Conservation (phyloP, 129 eudicot genomes). For the Rutidosis leptorrhynchoides region DNA sequence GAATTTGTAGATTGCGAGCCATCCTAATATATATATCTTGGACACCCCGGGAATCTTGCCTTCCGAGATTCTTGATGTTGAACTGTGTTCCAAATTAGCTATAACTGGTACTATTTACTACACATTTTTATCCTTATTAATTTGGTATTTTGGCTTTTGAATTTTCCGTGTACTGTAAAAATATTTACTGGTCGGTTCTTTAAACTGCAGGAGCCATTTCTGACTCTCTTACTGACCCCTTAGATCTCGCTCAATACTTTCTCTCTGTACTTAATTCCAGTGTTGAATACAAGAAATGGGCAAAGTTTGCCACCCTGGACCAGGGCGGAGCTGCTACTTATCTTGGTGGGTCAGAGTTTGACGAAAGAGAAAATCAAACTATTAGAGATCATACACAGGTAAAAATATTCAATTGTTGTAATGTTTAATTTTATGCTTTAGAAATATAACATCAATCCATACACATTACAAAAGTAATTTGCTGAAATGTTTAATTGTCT, state of each 20-base stretch:
- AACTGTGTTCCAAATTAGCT: conserved; percentile 69
- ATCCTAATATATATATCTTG: conserved; percentile 72
- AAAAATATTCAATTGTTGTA: neutral
- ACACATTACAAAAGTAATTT: no score
- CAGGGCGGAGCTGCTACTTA: neutral
- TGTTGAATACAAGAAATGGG: conserved; percentile 67
- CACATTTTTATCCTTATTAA: neutral
- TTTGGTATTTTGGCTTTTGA: neutral
- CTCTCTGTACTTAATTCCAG: conserved; percentile 53
- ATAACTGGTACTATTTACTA: conserved; percentile 49
- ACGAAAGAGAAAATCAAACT: conserved; percentile 29
- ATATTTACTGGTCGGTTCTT: neutral
- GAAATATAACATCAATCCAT: no score
- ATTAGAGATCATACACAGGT: conserved; percentile 81
- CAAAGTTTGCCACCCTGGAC: conserved; percentile 29
- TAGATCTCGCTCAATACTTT: conserved; percentile 58
- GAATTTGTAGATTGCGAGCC: conserved; percentile 70
- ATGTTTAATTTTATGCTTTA: neutral
- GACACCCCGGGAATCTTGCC: conserved; percentile 92
- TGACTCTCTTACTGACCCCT: conserved; percentile 54
- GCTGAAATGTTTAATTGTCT: no score
- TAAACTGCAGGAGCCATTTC: conserved; percentile 53
- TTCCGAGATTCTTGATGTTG: conserved; percentile 51
- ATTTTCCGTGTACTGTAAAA: neutral
- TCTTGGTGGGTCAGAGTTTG: conserved; percentile 17